phyloP scores from a whole-genome alignment of 345 rosid species.

The Zanthoxylum bungeanum region DNA sequence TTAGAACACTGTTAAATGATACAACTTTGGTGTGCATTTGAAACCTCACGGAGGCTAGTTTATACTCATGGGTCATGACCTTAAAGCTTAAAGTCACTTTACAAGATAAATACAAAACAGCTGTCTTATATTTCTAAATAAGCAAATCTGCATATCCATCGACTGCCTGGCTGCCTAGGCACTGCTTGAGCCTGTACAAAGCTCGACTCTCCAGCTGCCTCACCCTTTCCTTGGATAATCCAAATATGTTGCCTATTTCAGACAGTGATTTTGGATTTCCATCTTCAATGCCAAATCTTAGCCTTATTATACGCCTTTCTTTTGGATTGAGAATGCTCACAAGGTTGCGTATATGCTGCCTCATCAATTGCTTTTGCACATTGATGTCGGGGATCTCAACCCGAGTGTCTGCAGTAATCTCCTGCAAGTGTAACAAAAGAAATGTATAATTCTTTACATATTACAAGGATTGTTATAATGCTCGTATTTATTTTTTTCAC shows the following conservation, averaged over 20 bases:
- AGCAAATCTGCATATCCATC: slow-evolving; percentile 60
- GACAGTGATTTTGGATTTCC: slow-evolving; percentile 58
- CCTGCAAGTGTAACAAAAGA: slow-evolving; percentile 36
- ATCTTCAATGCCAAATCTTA: slow-evolving; percentile 73
- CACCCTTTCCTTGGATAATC: slow-evolving; percentile 72
- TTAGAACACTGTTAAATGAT: background rate
- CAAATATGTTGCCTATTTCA: slow-evolving; percentile 58
- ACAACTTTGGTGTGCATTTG: background rate
- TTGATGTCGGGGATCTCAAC: slow-evolving; percentile 58
- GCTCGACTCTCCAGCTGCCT: slow-evolving; percentile 80
- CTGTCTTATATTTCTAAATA: slow-evolving; percentile 28
- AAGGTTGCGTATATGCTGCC: slow-evolving; percentile 61
- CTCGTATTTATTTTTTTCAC: background rate
- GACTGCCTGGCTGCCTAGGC: slow-evolving; percentile 53
- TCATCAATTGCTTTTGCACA: slow-evolving; percentile 63
- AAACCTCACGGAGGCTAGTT: background rate
- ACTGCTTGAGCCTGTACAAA: slow-evolving; percentile 64
- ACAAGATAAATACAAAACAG: background rate
- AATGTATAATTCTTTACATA: background rate
- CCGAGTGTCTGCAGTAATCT: slow-evolving; percentile 65
- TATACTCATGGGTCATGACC: background rate
- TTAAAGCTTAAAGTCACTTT: background rate
- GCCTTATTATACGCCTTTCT: slow-evolving; percentile 73
- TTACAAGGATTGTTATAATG: background rate
- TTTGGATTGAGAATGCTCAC: slow-evolving; percentile 51